Conservation (phyloP, 495 filamentous ascomycete genomes). For the Lentithecium fluviatile region DNA sequence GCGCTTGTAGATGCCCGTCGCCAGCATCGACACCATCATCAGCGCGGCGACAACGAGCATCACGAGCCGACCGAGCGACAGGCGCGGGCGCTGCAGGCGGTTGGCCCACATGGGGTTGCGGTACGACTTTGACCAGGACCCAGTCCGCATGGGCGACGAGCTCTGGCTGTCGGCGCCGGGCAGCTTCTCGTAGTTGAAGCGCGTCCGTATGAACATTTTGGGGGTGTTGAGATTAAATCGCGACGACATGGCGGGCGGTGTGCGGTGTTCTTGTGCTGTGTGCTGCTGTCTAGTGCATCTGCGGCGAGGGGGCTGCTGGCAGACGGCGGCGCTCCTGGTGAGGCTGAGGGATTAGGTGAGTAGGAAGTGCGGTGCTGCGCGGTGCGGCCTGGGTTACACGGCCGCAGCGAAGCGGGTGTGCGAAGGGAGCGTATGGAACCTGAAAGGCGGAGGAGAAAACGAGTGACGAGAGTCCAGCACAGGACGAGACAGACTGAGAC, state of each 20-base stretch:
- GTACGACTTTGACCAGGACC: conserved; percentile 32
- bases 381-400: background rate
- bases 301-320: conserved; percentile 17
- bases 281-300: conserved; percentile 25
- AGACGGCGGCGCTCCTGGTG: background rate
- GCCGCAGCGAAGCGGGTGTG: background rate
- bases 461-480: background rate
- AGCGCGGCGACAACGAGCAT: conserved; percentile 31
- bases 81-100: conserved; percentile 33
- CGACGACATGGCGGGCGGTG: conserved; percentile 21
- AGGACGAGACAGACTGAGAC: background rate
- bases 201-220: conserved; percentile 29
- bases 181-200: conserved; percentile 41
- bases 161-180: conserved; percentile 38
- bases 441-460: background rate
- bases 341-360: conserved; percentile 2
- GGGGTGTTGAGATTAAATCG: conserved; percentile 32
- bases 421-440: background rate
- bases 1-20: conserved; percentile 34
- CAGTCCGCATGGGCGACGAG: conserved; percentile 34
- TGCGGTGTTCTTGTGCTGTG: background rate
- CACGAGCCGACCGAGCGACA: conserved; percentile 32
- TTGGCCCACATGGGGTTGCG: conserved; percentile 29
- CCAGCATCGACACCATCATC: conserved; percentile 37
- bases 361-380: background rate